A percentile compares a stretch with the other conserved stretches of the same genome.
Evolutionary conservation across 495 filamentous ascomycete genomes (phyloP).

Genomic region (Hyphodiscus hymeniophilus): DNA sequence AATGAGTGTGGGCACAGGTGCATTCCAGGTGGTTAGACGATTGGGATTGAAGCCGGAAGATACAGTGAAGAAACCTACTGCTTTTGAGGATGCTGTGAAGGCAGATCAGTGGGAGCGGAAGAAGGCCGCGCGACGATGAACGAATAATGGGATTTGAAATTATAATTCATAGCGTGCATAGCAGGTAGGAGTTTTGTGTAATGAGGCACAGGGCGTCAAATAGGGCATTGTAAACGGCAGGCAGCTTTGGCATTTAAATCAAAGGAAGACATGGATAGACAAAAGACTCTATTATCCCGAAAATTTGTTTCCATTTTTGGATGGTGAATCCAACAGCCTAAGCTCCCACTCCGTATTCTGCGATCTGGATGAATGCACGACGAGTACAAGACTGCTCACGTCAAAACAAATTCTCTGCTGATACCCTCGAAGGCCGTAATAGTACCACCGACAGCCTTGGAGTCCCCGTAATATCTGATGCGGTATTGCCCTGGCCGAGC

Average conservation of each 20-base stretch:
- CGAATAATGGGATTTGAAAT: not conserved
- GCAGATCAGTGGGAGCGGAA: slow-evolving; percentile 17
- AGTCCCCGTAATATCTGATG: slow-evolving; percentile 79
- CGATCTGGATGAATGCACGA: too few species aligned
- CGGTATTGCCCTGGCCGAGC: slow-evolving; percentile 60
- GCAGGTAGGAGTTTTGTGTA: slow-evolving; percentile 1
- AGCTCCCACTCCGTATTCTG: too few species aligned
- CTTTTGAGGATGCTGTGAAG: slow-evolving; percentile 73
- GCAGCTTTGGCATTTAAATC: too few species aligned
- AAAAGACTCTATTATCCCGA: too few species aligned
- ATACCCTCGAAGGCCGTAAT: slow-evolving; percentile 70
- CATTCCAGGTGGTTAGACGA: slow-evolving; percentile 75
- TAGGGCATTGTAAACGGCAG: too few species aligned
- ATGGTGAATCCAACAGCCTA: too few species aligned
- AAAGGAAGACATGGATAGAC: too few species aligned
- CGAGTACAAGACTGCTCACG: slow-evolving; percentile 23
- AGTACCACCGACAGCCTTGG: slow-evolving; percentile 57
- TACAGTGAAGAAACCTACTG: slow-evolving; percentile 51
- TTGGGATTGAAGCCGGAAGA: slow-evolving; percentile 60
- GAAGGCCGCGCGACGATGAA: slow-evolving; percentile 5
- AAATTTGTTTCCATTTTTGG: too few species aligned
- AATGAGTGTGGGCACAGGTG: slow-evolving; percentile 83
- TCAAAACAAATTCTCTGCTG: slow-evolving; percentile 53
- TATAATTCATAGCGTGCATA: slow-evolving; percentile 4
- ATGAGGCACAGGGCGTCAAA: not conserved